A percentile compares a stretch with the other conserved stretches of the same genome.
These are phyloP conservation scores for sorghum (Sorghum bicolor) DNA, from an alignment of 176 grass and related monocot species.

Conservation along the genomic window Sorghum_bicolor_NCBIv3 NC_012873.2:4827001-4827500, in stretches of 20 bases:
- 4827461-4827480: slow-evolving; percentile 45
- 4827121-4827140: slow-evolving; percentile 62
- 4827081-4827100: slow-evolving; percentile 62
- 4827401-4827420: slow-evolving; percentile 61
- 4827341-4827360: background rate
- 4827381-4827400: slow-evolving; percentile 64
- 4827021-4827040: slow-evolving; percentile 27
- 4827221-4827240: slow-evolving; percentile 85
- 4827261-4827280: slow-evolving; percentile 70
- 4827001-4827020: slow-evolving; percentile 24
- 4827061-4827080: slow-evolving; percentile 50
- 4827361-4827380: slow-evolving; percentile 6
- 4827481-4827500: slow-evolving; percentile 52
- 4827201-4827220: slow-evolving; percentile 72
- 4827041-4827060: slow-evolving; percentile 15
- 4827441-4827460: slow-evolving; percentile 74
- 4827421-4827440: slow-evolving; percentile 69
- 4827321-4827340: background rate
- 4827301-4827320: background rate
- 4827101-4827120: slow-evolving; percentile 56
- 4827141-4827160: slow-evolving; percentile 43
- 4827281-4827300: slow-evolving; percentile 1
- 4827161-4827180: slow-evolving; percentile 51
- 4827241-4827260: slow-evolving; percentile 88
- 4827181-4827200: slow-evolving; percentile 40